Base-by-base conservation (phyloP, 2,329 filamentous ascomycete genomes). In the Fonsecaea monophora region DNA sequence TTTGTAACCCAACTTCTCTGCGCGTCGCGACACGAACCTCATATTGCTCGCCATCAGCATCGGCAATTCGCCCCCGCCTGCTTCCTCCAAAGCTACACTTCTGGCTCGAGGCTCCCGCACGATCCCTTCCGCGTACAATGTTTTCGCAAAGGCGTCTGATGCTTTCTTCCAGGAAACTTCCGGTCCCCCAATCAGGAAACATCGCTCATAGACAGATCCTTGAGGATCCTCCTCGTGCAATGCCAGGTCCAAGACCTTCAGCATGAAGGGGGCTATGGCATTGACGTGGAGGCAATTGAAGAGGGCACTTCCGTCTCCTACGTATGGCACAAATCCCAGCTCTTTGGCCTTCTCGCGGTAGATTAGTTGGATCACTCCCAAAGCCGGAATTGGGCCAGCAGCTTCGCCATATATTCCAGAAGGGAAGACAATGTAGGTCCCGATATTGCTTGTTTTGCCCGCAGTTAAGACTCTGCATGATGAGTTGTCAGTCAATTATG, bases 241-340 rank as follows among this genome's bases (percentile, higher is more conserved):
- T 13, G 65, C 42, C 10, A 56, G 48, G 21, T 60, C 65, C 15
- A 67, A 32, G 15, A 67, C 54, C 50, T 54, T 45, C 30, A 66
- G 42, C 60, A 67, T 64, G 50, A 67, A 67, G 1, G 65, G 65
- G 12, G 62, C 50, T 18, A 64, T 58, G 50, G 65, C 55, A 6
- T 59, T 60, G 61, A 64, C 58, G n/a, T 67, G 65, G 32, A 67
- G 60, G n/a, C 30, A 38, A 50, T 67, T 64, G 60, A 67, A 64
- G n/a, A 67, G 15, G n/a, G 65, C 42, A 37, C 32, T 67, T n/a
- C 65, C 65, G 7, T 67, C 55, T n/a, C 65, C 65, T 13, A 67
- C 13, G 18, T 67, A 64, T 12, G 65, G 65, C 35, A 67, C 57
- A 34, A 67, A 67, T 40, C 65, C 65, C 5, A 67, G 58, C 42